Conservation (phyloP, 2,329 filamentous ascomycete genomes). For the Pezicula neosporulosa region DNA sequence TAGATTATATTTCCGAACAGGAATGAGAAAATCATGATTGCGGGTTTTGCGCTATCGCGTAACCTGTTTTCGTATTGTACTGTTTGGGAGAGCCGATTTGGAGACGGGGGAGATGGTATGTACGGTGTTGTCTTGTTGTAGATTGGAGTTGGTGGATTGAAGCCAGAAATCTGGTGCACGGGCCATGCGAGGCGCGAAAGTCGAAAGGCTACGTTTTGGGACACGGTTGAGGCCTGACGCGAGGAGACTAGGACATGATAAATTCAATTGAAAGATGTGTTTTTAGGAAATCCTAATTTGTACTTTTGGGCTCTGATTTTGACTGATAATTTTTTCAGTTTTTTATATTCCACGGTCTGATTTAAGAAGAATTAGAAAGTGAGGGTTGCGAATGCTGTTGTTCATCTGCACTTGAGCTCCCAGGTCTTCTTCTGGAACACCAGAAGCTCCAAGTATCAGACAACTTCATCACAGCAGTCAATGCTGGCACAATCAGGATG, state of each 20-base stretch:
- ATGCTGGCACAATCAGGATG: conserved; percentile 15
- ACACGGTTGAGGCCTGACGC: too few relatives aligned
- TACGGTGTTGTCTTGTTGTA: not conserved
- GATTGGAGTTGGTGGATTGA: conserved; percentile 6
- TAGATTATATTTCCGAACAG: conserved; percentile 70
- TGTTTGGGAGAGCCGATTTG: not conserved
- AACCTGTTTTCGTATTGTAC: not conserved
- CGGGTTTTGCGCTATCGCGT: conserved; percentile 9
- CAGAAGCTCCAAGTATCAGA: not conserved
- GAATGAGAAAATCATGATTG: conserved; percentile 64
- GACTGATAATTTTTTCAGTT: too few relatives aligned
- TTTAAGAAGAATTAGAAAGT: not conserved
- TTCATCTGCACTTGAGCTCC: not conserved
- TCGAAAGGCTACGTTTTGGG: not conserved
- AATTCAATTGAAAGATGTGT: not conserved
- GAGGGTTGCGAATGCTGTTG: conserved; percentile 1
- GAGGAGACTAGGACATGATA: too few relatives aligned
- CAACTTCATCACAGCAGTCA: not conserved
- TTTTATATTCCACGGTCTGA: too few relatives aligned
- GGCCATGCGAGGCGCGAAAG: conserved; percentile 10
- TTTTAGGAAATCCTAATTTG: not conserved
- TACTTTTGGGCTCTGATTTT: too few relatives aligned
- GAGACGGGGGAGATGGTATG: too few relatives aligned
- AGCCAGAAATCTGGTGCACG: conserved; percentile 12
- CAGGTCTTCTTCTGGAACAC: not conserved